Conservation (phyloP, 2,329 filamentous ascomycete species). For the Fusarium acutatum region DNA sequence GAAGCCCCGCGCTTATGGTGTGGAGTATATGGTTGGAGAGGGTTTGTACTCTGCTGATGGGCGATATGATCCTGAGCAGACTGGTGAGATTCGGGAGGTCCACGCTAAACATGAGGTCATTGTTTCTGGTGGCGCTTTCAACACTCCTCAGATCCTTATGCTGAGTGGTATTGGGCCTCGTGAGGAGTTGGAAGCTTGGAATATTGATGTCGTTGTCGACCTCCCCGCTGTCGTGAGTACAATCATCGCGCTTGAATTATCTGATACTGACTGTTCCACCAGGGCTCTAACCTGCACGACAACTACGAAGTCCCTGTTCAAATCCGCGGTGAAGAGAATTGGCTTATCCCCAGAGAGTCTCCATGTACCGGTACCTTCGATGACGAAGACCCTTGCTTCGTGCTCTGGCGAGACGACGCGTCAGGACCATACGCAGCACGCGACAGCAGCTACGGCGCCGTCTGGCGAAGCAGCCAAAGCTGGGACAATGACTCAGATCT, state of each 20-base stretch:
- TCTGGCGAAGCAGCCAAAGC: background rate
- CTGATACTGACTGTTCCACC: accelerated
- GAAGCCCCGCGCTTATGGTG: background rate
- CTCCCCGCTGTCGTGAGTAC: background rate
- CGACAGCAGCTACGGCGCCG: background rate
- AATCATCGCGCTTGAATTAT: accelerated
- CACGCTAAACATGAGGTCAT: background rate
- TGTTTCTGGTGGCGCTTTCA: background rate
- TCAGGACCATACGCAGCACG: background rate
- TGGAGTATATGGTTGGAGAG: slow-evolving; percentile 6
- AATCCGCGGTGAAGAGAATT: background rate
- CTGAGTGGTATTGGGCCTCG: background rate
- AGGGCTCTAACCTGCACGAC: background rate
- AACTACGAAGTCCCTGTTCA: background rate
- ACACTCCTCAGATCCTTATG: background rate
- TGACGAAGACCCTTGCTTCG: background rate
- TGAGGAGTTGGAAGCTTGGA: background rate
- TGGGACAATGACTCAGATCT: background rate
- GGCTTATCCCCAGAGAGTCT: background rate
- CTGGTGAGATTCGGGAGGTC: background rate
- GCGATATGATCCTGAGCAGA: background rate
- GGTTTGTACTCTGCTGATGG: background rate
- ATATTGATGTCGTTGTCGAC: background rate
- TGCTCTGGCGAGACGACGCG: background rate
- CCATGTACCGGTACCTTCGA: background rate